Evolutionary conservation across 139 green algal species (phyloP).

Genomic region (Chlamydomonas sphaeroides): DNA sequence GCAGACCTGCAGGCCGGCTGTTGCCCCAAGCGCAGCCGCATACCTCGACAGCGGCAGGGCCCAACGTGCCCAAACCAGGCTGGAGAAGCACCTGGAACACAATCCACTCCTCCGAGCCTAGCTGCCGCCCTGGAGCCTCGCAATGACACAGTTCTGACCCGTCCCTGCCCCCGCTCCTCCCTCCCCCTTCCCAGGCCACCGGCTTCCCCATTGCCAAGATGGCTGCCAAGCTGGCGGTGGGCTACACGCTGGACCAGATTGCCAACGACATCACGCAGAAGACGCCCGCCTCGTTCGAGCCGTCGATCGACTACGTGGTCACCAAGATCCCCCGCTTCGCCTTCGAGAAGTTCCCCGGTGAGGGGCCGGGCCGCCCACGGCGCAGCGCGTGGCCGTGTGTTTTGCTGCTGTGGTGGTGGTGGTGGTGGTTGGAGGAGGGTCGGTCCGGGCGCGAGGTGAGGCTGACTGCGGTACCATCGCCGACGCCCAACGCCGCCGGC

Average conservation of each 20-base stretch:
- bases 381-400: too few relatives aligned
- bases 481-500: constrained; percentile 70
- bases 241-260: constrained; percentile 97
- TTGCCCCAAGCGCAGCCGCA: too few relatives aligned
- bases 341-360: constrained; percentile 99
- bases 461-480: too few relatives aligned
- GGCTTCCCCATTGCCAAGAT: constrained; percentile 99
- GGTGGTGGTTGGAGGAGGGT: too few relatives aligned
- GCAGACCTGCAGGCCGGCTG: too few relatives aligned
- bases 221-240: constrained; percentile 96
- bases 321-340: constrained; percentile 95
- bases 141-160: background rate
- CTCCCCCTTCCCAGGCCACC: constrained; percentile 56
- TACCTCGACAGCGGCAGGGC: too few relatives aligned
- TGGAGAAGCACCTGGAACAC: too few relatives aligned
- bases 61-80: too few relatives aligned
- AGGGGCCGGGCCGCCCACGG: too few relatives aligned
- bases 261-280: constrained; percentile 99
- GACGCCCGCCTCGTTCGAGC: constrained; percentile 98
- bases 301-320: constrained; percentile 99
- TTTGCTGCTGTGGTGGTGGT: too few relatives aligned
- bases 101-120: background rate
- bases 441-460: too few relatives aligned
- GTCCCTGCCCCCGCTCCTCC: background rate
- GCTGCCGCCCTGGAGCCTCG: too few relatives aligned